Evolutionary conservation across 345 rosid species (phyloP).

Genomic region (Syzygium aromaticum): DNA sequence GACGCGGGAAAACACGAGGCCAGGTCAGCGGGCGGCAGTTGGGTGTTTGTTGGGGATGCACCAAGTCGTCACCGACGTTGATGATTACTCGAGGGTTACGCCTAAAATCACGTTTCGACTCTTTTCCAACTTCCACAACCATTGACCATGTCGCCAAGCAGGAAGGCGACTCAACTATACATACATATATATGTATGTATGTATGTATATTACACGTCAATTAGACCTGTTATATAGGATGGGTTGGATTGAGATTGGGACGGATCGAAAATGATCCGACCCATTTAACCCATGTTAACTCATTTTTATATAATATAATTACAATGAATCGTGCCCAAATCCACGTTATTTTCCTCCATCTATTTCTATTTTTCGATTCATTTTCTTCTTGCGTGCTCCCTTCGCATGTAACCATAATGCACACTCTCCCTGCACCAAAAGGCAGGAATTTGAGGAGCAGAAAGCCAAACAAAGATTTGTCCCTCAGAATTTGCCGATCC

Average conservation of each 20-base stretch:
- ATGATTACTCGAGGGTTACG: not conserved
- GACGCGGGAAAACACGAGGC: constrained; percentile 42
- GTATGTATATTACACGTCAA: no score
- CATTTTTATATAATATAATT: no score
- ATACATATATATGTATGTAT: no score
- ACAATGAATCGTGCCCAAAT: not conserved
- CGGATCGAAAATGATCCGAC: no score
- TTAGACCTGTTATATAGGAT: no score
- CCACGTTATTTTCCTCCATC: no score
- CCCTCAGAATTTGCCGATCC: not conserved
- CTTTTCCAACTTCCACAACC: not conserved
- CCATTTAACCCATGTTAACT: no score
- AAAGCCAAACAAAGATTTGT: not conserved
- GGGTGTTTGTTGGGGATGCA: not conserved
- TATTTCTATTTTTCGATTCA: no score
- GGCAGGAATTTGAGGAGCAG: not conserved
- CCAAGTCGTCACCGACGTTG: not conserved
- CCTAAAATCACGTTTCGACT: not conserved
- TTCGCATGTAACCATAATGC: not conserved
- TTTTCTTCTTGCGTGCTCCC: not conserved
- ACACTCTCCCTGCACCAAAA: not conserved
- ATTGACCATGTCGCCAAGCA: not conserved
- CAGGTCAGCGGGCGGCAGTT: constrained; percentile 15
- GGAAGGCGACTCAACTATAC: no score
- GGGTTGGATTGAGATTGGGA: no score